Base-by-base conservation (phyloP, 2,329 filamentous ascomycete genomes). In the Aspergillus neotritici region DNA sequence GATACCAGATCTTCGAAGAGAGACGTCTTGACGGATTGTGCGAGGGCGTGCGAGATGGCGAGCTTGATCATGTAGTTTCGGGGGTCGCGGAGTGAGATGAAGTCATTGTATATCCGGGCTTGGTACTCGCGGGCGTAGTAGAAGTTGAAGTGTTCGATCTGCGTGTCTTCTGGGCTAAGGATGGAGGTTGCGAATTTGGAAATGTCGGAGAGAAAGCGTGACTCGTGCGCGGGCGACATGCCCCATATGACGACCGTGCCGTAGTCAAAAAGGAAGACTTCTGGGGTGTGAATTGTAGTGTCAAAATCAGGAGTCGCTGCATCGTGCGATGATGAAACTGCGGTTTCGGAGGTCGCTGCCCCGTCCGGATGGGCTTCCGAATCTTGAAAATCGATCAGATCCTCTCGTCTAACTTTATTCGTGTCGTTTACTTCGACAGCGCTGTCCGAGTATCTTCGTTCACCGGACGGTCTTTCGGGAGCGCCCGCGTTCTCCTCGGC, bases 111-210 rank as follows among this genome's bases (percentile, higher is more conserved):
- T 66, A 98, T 98, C 40, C 93, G 84, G 15, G 93, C 88, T 69
- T 98, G 94, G 65, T 98, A 98, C 63, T 97, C 91, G 58, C 86
- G 80, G 3, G 93, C 97, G 71, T 98, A 97, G 73, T 98, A 98
- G 67, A 97, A 98, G 66, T 98, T 98, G 76, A 98, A 98, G 60
- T 91, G 88, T 67, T 98, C 93, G 36, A 89, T 87, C 70, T 98
- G 91, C 25, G 95, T 83, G 55, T 95, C 88, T 60, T 94, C 90
- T 9, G 84, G 80, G 17, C 82, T 82, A 37, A 97, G 77, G 65
- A 95, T 95, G 62, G 95, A 91, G 32, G 82, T 79, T 66, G 96
- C 93, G 56, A 97, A 98, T 61, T 93, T 95, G 44, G 87, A 81
- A 49, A 98, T 86, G 58, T 98, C 91, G 56, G 93, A 93, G 12